Conservation (phyloP, 768 basidiomycete species). For the Tricholoma sp. region DNA sequence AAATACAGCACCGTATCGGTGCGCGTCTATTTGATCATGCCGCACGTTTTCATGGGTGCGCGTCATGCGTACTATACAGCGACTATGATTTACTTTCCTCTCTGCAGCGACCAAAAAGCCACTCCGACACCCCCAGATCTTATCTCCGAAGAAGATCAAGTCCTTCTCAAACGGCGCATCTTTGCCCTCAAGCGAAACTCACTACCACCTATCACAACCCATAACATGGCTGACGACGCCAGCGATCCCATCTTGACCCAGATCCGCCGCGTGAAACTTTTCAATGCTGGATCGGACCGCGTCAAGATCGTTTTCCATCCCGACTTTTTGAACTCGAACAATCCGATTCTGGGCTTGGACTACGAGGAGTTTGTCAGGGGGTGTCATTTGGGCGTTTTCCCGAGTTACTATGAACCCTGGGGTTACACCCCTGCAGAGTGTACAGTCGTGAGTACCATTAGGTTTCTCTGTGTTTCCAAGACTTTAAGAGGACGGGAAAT, state of each 20-base stretch:
- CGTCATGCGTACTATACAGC: constrained; percentile 2
- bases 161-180: constrained; percentile 91
- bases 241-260: constrained; percentile 94
- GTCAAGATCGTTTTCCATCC: constrained; percentile 99
- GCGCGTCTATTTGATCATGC: constrained; percentile 92
- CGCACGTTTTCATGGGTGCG: constrained; percentile 85
- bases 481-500: constrained; percentile 1
- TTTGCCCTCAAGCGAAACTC: constrained; percentile 94
- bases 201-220: constrained; percentile 94
- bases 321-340: constrained; percentile 96
- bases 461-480: constrained; percentile 4
- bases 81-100: neutral
- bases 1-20: constrained; percentile 92
- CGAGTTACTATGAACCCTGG: constrained; percentile 96
- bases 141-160: constrained; percentile 87
- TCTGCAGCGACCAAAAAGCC: constrained; percentile 48
- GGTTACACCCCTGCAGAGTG: constrained; percentile 98
- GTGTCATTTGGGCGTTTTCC: constrained; percentile 98
- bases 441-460: constrained; percentile 71
- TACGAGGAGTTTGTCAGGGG: constrained; percentile 99
- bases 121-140: constrained; percentile 60
- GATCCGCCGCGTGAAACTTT: constrained; percentile 88
- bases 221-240: constrained; percentile 96
- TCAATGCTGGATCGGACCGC: constrained; percentile 83
- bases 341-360: constrained; percentile 94